phyloP scores from a whole-genome alignment of 1,284 basidiomycete species.

The Boletus hoseneyae region DNA sequence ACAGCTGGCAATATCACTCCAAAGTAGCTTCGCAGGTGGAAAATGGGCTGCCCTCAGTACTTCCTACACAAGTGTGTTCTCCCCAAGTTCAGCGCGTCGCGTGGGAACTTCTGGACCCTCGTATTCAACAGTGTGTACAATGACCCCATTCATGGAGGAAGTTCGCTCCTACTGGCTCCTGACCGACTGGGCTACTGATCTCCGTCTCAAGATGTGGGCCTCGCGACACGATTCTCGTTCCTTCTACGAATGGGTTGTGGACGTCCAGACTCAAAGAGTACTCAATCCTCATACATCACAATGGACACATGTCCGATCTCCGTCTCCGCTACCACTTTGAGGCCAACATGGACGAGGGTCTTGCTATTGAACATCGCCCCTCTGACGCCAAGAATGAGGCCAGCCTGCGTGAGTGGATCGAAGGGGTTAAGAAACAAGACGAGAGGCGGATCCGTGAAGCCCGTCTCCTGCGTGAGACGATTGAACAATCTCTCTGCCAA shows the following conservation, averaged over 20 bases:
- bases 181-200: not conserved
- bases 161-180: not conserved
- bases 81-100: not conserved
- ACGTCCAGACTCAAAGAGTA: slow-evolving; percentile 9
- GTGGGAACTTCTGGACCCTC: not conserved
- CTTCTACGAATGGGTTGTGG: slow-evolving; percentile 6
- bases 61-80: not conserved
- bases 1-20: not conserved
- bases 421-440: slow-evolving; percentile 2
- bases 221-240: not conserved
- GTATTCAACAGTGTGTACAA: slow-evolving; percentile 9
- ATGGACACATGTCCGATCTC: not conserved
- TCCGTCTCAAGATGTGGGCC: not conserved
- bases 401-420: not conserved
- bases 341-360: not conserved
- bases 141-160: not conserved
- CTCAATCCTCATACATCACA: not conserved
- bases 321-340: slow-evolving; percentile 7
- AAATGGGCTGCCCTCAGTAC: not conserved
- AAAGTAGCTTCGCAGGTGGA: not conserved
- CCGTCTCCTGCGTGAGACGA: not conserved
- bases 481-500: not conserved
- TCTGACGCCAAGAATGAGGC: not conserved
- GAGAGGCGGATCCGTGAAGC: not conserved
- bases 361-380: not conserved